Percentiles rank a stretch among this genome's conserved stretches.
Evolutionary conservation across 1,284 basidiomycete genomes (phyloP).

Genomic region (Apiotrichum mycotoxinovorans): DNA sequence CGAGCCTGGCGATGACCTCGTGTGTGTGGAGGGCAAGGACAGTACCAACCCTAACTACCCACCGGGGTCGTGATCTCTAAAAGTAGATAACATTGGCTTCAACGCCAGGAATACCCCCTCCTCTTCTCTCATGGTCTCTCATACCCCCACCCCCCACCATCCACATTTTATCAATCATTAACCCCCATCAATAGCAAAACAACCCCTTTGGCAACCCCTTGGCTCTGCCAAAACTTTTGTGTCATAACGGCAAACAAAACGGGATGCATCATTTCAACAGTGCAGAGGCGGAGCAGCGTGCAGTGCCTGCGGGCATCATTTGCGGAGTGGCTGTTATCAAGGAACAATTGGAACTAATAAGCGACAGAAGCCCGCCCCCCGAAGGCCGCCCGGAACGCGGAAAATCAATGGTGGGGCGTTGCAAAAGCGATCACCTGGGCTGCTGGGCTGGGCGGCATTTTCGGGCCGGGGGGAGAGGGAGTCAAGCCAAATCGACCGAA

Average conservation of each 20-base stretch:
- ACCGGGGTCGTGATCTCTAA: background rate
- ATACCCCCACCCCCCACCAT: background rate
- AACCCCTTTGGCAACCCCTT: background rate
- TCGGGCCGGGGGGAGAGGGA: no score
- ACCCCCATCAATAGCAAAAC: background rate
- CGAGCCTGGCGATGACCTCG: background rate
- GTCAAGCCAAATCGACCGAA: no score
- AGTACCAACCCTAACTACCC: background rate
- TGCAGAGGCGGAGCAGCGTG: slow-evolving; percentile 2
- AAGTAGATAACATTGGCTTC: slow-evolving; percentile 4
- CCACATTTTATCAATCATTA: background rate
- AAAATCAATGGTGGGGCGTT: no score
- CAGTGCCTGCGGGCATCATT: no score
- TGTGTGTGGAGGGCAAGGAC: background rate
- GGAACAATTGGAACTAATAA: no score
- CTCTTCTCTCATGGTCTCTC: background rate
- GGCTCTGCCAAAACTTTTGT: background rate
- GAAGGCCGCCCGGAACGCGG: no score
- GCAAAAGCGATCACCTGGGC: no score
- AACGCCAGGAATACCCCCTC: slow-evolving; percentile 8
- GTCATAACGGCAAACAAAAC: slow-evolving; percentile 4
- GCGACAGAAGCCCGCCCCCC: no score
- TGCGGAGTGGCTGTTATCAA: no score
- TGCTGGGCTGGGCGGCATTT: no score
- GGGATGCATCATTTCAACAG: slow-evolving; percentile 26